Evolutionary conservation across 2,329 filamentous ascomycete genomes (phyloP).

Genomic region (Aschersonia sp.): DNA sequence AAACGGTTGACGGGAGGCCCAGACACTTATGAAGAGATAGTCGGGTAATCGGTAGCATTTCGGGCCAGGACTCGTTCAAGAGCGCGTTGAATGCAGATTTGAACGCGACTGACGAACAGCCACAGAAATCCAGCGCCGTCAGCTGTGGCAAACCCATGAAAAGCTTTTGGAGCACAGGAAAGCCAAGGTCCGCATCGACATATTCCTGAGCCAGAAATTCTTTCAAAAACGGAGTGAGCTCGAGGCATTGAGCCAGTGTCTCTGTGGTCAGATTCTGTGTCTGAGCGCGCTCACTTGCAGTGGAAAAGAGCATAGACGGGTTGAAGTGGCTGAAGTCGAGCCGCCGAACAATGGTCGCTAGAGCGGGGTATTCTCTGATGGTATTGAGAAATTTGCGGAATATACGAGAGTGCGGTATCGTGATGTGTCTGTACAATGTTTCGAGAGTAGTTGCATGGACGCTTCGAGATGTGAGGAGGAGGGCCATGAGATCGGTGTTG

Average conservation of each 20-base stretch:
- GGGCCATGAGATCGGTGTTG: conserved; percentile 64
- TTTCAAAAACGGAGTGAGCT: conserved; percentile 57
- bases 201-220: conserved; percentile 74
- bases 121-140: conserved; percentile 61
- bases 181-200: conserved; percentile 59
- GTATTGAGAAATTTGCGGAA: conserved; percentile 70
- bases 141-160: conserved; percentile 52
- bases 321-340: conserved; percentile 81
- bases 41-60: conserved; percentile 44
- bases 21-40: conserved; percentile 69
- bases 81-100: conserved; percentile 47
- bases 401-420: conserved; percentile 68
- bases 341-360: conserved; percentile 63
- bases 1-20: conserved; percentile 50
- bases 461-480: conserved; percentile 61
- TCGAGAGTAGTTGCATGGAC: conserved; percentile 59
- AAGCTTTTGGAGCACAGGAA: conserved; percentile 54
- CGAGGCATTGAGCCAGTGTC: conserved; percentile 57
- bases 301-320: conserved; percentile 61
- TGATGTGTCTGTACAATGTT: conserved; percentile 66
- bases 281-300: conserved; percentile 57
- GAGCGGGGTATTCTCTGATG: conserved; percentile 47
- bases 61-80: conserved; percentile 36
- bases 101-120: conserved; percentile 55
- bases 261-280: conserved; percentile 63